Percentiles rank a stretch among this genome's conserved stretches.
phyloP scores from a whole-genome alignment of 1,139 yeast genomes.

The Scheffersomyces cryptocercus region DNA sequence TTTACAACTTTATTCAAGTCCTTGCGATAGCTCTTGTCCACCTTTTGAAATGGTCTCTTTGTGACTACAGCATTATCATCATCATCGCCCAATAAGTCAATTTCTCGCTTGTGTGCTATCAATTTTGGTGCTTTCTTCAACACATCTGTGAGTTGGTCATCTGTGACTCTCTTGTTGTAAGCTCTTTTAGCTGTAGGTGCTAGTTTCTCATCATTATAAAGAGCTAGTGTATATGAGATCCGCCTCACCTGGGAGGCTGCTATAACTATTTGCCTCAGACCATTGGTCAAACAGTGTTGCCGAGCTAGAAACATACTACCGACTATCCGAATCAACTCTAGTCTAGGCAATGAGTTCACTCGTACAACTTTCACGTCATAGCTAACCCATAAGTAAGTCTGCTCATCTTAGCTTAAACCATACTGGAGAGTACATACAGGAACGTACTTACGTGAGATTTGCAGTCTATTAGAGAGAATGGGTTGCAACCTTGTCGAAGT shows the following conservation, averaged over 20 bases:
- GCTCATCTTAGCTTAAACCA: no score
- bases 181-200: not conserved
- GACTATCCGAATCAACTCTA: no score
- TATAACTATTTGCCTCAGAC: not conserved
- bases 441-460: no score
- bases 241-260: no score
- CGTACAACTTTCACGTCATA: no score
- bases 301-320: not conserved
- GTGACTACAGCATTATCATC: conserved; percentile 5
- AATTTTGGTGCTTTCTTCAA: conserved; percentile 12
- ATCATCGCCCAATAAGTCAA: conserved; percentile 7
- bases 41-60: conserved; percentile 8
- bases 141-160: conserved; percentile 11
- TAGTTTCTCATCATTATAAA: not conserved
- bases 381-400: no score
- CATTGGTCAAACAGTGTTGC: not conserved
- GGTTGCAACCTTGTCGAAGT: no score
- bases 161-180: conserved; percentile 2
- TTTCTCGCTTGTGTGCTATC: conserved; percentile 9
- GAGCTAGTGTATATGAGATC: no score
- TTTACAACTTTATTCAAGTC: conserved; percentile 15
- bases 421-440: no score
- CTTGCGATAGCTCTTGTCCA: conserved; percentile 11
- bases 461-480: no score
- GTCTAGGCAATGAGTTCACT: no score